phyloP scores from a whole-genome alignment of 2,329 filamentous ascomycete genomes.

The Beauveria caledonica region DNA sequence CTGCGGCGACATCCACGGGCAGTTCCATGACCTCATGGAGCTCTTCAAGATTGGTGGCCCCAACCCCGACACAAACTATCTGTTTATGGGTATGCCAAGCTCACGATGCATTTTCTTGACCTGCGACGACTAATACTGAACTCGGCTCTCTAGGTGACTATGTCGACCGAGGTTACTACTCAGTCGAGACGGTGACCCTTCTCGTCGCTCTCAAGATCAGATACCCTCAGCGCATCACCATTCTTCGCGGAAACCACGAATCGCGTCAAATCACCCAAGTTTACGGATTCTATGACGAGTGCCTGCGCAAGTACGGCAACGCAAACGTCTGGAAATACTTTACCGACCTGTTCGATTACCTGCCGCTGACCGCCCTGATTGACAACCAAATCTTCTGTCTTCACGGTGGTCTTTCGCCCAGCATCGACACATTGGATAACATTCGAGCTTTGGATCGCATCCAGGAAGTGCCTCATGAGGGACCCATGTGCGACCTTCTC shows the following conservation, averaged over 20 bases:
- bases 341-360: constrained; percentile 99
- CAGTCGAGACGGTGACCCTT: constrained; percentile 95
- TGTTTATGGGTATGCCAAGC: constrained; percentile 69
- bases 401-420: constrained; percentile 93
- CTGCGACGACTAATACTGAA: background rate
- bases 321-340: constrained; percentile 99
- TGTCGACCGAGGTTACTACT: constrained; percentile 96
- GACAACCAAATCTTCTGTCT: constrained; percentile 99
- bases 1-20: constrained; percentile 97
- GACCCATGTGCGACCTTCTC: constrained; percentile 93
- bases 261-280: constrained; percentile 96
- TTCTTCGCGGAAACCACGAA: constrained; percentile 97
- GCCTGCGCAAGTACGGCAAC: constrained; percentile 95
- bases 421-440: constrained; percentile 90
- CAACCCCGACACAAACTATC: constrained; percentile 96
- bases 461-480: constrained; percentile 96
- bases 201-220: constrained; percentile 94
- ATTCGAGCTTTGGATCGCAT: constrained; percentile 92
- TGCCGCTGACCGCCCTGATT: constrained; percentile 94
- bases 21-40: constrained; percentile 98
- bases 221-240: constrained; percentile 89
- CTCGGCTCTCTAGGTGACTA: constrained; percentile 64
- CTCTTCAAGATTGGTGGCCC: constrained; percentile 98
- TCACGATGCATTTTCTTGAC: background rate
- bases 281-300: constrained; percentile 98